Evolutionary conservation across 768 basidiomycete genomes (phyloP), one percentile per base, ranked within the genome.

Genomic region (Russula compacta): DNA sequence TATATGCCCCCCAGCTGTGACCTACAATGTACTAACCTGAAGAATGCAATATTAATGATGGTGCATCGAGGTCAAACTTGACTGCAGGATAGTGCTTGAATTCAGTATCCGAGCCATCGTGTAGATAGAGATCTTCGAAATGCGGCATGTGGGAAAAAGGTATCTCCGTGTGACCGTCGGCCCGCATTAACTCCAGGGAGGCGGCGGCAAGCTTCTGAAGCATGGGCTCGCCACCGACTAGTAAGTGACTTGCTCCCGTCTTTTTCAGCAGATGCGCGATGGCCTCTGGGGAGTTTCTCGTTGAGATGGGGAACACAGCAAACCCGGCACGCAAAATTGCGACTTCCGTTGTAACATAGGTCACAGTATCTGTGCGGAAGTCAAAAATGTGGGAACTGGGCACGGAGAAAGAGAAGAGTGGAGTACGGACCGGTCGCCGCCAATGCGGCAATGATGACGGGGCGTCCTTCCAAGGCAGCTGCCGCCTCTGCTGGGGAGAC

Each of bases 241-340:
- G 67, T 36, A 78, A 61, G 47, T 72, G 69, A 1, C 63, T 62
- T 8, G 69, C 50, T 9, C 67, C 67, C 14, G 73, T 74, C 50
- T 69, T 66, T 12, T 57, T 56, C 29, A 70, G 55, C 1, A 70
- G 63, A 29, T 70, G 69, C 8, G 69, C 69, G 35, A 70, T 47
- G 0, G 80, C 82, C 2, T 74, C 72, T 0, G 76, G 68, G 0
- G 79, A 78, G 67, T 79, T 81, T 59, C 76, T 65, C 0, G 75
- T 68, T 0, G 75, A 76, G 17, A 74, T 69, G 9, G 69, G 72
- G 49, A 80, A 78, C 6, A 73, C 72, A 0, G 71, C 54, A 59
- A 71, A 73, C 19, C 77, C 78, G 6, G 78, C 77, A 9, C 75
- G 67, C 2, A 77, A 68, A 47, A 79, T 71, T 7, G 77, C 76